Evolutionary conservation across 2,329 filamentous ascomycete species (phyloP).

Genomic region (Zymoseptoria passerinii): DNA sequence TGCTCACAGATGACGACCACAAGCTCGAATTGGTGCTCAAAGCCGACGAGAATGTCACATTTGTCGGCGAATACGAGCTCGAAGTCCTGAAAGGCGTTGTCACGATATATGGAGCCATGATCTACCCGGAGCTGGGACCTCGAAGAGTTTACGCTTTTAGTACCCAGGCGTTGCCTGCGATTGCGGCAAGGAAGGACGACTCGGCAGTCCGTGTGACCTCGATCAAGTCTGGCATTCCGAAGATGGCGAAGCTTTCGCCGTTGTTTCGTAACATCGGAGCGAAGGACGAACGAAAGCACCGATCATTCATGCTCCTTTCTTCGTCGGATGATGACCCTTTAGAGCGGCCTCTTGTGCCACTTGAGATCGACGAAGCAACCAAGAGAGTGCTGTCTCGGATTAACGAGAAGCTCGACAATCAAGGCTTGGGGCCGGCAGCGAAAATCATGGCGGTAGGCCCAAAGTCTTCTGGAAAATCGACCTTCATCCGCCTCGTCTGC

Average conservation of each 20-base stretch:
- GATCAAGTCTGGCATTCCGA: conserved; percentile 41
- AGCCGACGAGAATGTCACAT: conserved; percentile 29
- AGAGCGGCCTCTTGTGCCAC: conserved; percentile 18
- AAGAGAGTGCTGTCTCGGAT: conserved; percentile 36
- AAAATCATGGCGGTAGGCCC: conserved; percentile 58
- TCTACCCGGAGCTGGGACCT: conserved; percentile 36
- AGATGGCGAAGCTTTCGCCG: conserved; percentile 54
- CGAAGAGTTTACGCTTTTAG: conserved; percentile 56
- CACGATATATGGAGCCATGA: conserved; percentile 56
- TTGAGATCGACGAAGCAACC: conserved; percentile 22
- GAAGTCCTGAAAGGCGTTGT: conserved; percentile 53
- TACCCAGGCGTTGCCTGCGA: conserved; percentile 61
- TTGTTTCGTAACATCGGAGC: conserved; percentile 62
- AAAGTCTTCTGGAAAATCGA: conserved; percentile 69
- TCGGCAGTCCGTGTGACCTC: conserved; percentile 52
- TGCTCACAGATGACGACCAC: conserved; percentile 9
- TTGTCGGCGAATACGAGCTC: conserved; percentile 60
- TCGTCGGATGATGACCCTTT: conserved; percentile 10
- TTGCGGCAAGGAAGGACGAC: conserved; percentile 40
- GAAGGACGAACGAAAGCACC: conserved; percentile 26
- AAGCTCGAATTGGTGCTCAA: conserved; percentile 16
- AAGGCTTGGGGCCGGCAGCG: conserved; percentile 9
- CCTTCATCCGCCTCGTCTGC: conserved; percentile 57
- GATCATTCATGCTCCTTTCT: conserved; percentile 1
- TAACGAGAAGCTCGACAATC: conserved; percentile 27